These are phyloP conservation scores for Hygrocybe coccinea DNA, from an alignment of 768 basidiomycete genomes.

Conservation along the genomic window DNA sequence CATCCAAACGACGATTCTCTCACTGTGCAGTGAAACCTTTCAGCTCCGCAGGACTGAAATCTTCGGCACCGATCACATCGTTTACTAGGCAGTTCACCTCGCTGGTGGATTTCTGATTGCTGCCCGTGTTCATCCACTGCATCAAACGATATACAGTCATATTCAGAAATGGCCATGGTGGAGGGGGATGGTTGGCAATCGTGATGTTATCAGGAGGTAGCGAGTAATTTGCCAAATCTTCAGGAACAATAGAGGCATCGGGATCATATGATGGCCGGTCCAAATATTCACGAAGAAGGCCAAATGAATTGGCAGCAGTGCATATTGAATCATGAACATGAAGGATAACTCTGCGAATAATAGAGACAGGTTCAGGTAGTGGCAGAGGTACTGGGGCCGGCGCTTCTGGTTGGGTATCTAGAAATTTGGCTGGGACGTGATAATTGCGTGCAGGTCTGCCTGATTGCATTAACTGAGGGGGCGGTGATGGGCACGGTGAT, in stretches of 20 bases:
- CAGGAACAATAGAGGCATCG: conserved; percentile 1
- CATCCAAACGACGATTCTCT: conserved; percentile 16
- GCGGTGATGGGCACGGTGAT: not conserved
- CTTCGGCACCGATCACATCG: conserved; percentile 15
- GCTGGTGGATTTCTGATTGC: conserved; percentile 6
- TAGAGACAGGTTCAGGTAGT: not conserved
- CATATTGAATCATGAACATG: conserved; percentile 14
- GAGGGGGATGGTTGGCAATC: not conserved
- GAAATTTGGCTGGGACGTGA: conserved; percentile 7
- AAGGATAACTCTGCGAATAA: conserved; percentile 9
- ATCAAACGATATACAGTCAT: conserved; percentile 21
- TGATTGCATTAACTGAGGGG: not conserved
- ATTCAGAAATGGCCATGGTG: conserved; percentile 26
- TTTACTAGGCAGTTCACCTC: conserved; percentile 6
- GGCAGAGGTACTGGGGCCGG: conserved; percentile 3
- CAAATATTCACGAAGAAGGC: conserved; percentile 12
- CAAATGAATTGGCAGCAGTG: conserved; percentile 16
- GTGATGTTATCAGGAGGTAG: not conserved
- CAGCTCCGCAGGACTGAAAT: conserved; percentile 15
- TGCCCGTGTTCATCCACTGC: conserved; percentile 10
- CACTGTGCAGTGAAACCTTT: conserved; percentile 15
- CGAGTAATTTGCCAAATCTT: conserved; percentile 6
- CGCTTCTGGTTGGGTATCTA: conserved; percentile 16
- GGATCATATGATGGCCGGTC: conserved; percentile 12
- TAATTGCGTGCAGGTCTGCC: not conserved